Evolutionary conservation across 305 asterid genomes (phyloP).

Genomic region (Stenogyne calaminthoides): DNA sequence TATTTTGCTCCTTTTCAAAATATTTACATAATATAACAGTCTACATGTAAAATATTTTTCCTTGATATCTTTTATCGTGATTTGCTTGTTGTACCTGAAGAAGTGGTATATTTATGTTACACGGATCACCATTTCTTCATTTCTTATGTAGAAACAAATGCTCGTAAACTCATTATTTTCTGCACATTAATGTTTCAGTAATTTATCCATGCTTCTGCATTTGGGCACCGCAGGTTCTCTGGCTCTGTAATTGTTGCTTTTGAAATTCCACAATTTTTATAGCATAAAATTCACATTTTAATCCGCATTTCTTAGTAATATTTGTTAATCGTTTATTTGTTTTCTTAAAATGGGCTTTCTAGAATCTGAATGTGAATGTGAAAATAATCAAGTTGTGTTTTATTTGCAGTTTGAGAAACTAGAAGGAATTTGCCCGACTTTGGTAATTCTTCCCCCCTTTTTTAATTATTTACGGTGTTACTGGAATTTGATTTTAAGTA

Average conservation of each 20-base stretch:
- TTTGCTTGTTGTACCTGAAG: neutral
- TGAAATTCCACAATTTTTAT: conserved; percentile 33
- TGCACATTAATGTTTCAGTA: conserved; percentile 22
- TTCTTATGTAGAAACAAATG: neutral
- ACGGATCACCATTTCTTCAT: conserved; percentile 32
- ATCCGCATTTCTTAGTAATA: neutral
- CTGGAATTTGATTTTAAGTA: conserved; percentile 5
- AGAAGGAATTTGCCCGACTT: neutral
- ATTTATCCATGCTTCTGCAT: conserved; percentile 36
- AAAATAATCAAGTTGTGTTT: conserved; percentile 28
- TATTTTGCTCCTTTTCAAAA: too few species aligned
- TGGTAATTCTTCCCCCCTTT: neutral
- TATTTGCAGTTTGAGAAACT: conserved; percentile 26
- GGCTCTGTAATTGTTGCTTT: conserved; percentile 4
- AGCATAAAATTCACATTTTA: conserved; percentile 35
- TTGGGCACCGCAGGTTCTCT: conserved; percentile 34
- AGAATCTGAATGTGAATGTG: conserved; percentile 38
- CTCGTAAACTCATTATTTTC: neutral
- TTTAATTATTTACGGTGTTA: neutral
- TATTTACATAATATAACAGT: too few species aligned
- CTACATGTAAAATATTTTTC: too few species aligned
- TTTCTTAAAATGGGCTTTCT: conserved; percentile 41
- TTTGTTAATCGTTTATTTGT: conserved; percentile 5
- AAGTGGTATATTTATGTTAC: neutral
- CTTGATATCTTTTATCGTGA: too few species aligned